Percentiles rank a stretch among this genome's conserved stretches.
These are phyloP conservation scores for Coniochaeta pulveracea DNA, from an alignment of 2,329 filamentous ascomycete genomes.

Conservation along the genomic window DNA sequence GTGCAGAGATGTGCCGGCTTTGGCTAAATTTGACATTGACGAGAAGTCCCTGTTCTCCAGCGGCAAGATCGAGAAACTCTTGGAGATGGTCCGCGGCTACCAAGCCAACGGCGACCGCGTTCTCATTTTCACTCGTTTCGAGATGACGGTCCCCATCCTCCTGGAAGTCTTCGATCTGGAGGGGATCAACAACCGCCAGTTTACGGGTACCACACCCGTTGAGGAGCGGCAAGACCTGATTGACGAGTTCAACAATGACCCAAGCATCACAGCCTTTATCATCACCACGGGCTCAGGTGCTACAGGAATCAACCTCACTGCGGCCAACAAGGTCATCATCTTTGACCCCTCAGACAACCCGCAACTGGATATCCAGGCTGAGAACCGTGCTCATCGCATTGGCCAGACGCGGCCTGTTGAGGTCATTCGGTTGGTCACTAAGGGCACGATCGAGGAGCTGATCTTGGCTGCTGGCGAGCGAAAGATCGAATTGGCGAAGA, in stretches of 20 bases:
- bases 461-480: constrained; percentile 86
- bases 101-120: constrained; percentile 73
- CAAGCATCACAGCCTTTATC: constrained; percentile 77
- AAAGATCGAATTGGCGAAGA: constrained; percentile 76
- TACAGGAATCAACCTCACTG: constrained; percentile 92
- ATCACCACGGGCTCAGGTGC: constrained; percentile 89
- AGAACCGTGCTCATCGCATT: constrained; percentile 91
- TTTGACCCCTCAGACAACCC: constrained; percentile 97
- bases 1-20: constrained; percentile 48
- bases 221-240: constrained; percentile 77
- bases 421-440: constrained; percentile 73
- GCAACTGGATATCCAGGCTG: constrained; percentile 95
- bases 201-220: constrained; percentile 78
- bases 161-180: constrained; percentile 68
- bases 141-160: constrained; percentile 81
- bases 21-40: constrained; percentile 41
- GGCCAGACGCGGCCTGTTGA: constrained; percentile 88
- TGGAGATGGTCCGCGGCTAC: constrained; percentile 63
- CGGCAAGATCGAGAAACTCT: constrained; percentile 77
- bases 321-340: constrained; percentile 94
- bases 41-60: constrained; percentile 45
- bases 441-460: constrained; percentile 80
- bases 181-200: constrained; percentile 66
- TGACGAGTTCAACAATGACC: constrained; percentile 70
- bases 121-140: constrained; percentile 89